phyloP scores from a whole-genome alignment of 2,329 filamentous ascomycete species.

The Cadophora luteo-olivacea region DNA sequence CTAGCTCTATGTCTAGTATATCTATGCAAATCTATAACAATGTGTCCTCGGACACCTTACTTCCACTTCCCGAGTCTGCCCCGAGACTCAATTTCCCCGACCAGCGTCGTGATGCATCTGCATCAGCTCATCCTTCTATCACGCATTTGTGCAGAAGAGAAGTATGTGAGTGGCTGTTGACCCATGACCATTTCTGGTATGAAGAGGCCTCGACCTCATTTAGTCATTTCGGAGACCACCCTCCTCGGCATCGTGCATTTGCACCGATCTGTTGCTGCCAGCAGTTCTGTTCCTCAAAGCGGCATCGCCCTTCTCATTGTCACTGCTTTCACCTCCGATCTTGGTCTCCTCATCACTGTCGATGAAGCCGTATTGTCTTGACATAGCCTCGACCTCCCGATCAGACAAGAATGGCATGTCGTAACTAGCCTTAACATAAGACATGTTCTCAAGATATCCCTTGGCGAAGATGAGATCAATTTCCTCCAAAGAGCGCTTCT shows the following conservation, averaged over 20 bases:
- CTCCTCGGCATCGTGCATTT: conserved; percentile 20
- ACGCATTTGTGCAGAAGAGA: not conserved
- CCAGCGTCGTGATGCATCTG: not conserved
- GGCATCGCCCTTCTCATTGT: conserved; percentile 9
- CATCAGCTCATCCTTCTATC: not conserved
- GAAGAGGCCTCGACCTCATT: conserved; percentile 10
- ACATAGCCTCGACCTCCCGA: conserved; percentile 55
- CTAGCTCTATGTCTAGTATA: conserved; percentile 24
- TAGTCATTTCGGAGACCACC: conserved; percentile 30
- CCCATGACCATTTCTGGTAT: not conserved
- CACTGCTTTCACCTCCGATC: conserved; percentile 30
- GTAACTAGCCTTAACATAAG: conserved; percentile 63
- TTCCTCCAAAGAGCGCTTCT: conserved; percentile 66
- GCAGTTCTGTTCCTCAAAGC: conserved; percentile 22
- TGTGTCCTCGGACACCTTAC: not conserved
- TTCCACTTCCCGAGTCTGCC: not conserved
- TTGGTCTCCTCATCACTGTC: conserved; percentile 41
- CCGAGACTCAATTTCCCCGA: not conserved
- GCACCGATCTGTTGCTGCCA: conserved; percentile 11
- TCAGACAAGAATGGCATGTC: conserved; percentile 60
- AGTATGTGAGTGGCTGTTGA: not conserved
- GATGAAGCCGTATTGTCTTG: conserved; percentile 40
- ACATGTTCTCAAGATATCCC: conserved; percentile 63
- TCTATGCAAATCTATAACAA: not conserved
- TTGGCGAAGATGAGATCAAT: conserved; percentile 73